Base-by-base conservation (phyloP, 345 rosid species). In the Heritiera littoralis region DNA sequence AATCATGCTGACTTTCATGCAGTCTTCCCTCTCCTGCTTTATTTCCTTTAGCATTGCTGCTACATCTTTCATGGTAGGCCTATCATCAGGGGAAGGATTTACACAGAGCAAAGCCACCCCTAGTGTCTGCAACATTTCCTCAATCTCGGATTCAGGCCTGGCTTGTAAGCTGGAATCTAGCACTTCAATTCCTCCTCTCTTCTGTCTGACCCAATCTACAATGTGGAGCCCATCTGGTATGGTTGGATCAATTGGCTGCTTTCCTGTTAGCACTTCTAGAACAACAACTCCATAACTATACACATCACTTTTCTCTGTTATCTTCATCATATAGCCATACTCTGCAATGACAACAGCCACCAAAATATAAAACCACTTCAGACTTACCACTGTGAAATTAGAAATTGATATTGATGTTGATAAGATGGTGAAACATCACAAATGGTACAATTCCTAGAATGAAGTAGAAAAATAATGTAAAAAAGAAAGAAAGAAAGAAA, bases 251-350 rank as follows among this genome's bases (percentile, higher is more conserved):
- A 96, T 94, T 0, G 99, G 98, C 51, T 90, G 92, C 85, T 89
- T 96, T 67, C 99, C 99, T 0, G 99, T 96, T 72, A 92, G 66
- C 40, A 92, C 87, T 80, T 92, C 97, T 17, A 92, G 79, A 41
- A 90, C 93, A 5, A 96, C 98, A 1, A 96, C 94, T 60, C 99
- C 99, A 6, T 89, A 95, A 87, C 99, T 93, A 77, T 93, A 92
- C 66, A 90, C 94, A 41, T 95, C 97, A 5, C 99, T 91, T 84
- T 92, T 94, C 82, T 94, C 94, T 7, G 97, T 91, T 83, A 92
- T 92, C 83, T 96, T 96, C 93, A 89, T 83, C 85, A 92, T 90
- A 81, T 96, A 92, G 28, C 95, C 98, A 38, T 94, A 94, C 68
- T 96, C 98, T 89, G 84, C 86, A 78, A 52, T 28, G 1, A 58